These are phyloP conservation scores for Plasmodium cynomolgi DNA, from an alignment of 169 alveolate genomes.

Conservation along the genomic window DNA sequence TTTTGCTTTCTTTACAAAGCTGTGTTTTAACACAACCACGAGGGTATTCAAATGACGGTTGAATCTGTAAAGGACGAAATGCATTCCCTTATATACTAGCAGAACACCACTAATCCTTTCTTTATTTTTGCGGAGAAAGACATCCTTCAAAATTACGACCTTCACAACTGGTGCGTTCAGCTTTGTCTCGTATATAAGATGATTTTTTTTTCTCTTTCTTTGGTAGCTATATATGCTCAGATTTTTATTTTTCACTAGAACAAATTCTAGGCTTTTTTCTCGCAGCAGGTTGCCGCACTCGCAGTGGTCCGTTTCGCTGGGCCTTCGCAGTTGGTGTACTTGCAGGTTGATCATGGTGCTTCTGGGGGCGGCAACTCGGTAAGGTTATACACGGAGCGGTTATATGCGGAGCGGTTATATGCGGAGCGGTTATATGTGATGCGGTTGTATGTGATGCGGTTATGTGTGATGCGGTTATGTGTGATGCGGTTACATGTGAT, in stretches of 20 bases:
- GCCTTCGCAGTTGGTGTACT: slow-evolving; percentile 13
- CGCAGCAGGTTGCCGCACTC: slow-evolving; percentile 21
- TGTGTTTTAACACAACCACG: slow-evolving; percentile 30
- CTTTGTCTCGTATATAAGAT: slow-evolving; percentile 38
- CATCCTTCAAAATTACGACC: slow-evolving; percentile 7
- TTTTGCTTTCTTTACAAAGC: slow-evolving; percentile 1
- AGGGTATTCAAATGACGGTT: slow-evolving; percentile 2
- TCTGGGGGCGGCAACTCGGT: neutral
- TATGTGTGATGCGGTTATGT: neutral
- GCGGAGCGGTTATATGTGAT: neutral
- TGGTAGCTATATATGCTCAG: slow-evolving; percentile 24
- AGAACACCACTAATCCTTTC: slow-evolving; percentile 23
- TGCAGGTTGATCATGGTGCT: slow-evolving; percentile 23
- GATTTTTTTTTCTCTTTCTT: neutral
- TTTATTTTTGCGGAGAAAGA: slow-evolving; percentile 11
- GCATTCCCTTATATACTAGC: slow-evolving; percentile 30
- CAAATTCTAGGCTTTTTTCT: slow-evolving; percentile 32
- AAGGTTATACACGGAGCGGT: neutral
- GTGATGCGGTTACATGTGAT: neutral
- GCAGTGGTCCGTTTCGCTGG: slow-evolving; percentile 54
- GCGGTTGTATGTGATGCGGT: neutral
- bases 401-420: neutral
- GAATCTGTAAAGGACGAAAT: slow-evolving; percentile 39
- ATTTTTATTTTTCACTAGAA: slow-evolving; percentile 39
- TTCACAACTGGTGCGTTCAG: slow-evolving; percentile 35